phyloP scores from a whole-genome alignment of 139 green algal species.

The Chlamydomonas incerta region DNA sequence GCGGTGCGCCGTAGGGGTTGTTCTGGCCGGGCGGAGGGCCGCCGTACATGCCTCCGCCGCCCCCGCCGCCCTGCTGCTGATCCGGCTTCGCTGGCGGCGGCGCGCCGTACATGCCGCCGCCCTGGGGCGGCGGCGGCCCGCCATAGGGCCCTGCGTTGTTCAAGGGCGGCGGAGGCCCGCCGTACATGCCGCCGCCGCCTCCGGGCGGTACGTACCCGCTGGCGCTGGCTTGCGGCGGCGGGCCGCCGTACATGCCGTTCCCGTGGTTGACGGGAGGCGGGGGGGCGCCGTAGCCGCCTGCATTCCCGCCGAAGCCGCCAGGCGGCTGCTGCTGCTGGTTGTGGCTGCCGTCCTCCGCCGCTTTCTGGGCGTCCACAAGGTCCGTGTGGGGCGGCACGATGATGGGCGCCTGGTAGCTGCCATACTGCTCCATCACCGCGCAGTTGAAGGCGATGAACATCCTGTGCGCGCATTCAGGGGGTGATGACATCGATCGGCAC shows the following conservation, averaged over 20 bases:
- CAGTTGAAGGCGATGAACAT: conserved; percentile 31
- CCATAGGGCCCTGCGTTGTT: background rate
- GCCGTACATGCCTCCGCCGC: background rate
- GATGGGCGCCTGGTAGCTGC: background rate
- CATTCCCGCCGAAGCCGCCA: background rate
- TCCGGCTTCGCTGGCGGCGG: conserved; percentile 1
- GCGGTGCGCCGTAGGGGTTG: background rate
- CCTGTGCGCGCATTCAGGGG: too few species aligned
- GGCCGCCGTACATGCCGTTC: conserved; percentile 18
- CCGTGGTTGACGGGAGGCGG: background rate
- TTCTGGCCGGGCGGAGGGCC: background rate
- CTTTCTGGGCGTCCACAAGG: conserved; percentile 5
- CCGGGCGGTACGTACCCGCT: background rate
- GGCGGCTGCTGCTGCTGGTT: background rate
- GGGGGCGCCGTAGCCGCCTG: conserved; percentile 24
- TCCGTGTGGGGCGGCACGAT: background rate
- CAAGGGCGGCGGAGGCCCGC: background rate
- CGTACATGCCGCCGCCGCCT: background rate
- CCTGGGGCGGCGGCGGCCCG: background rate
- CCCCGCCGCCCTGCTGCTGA: background rate
- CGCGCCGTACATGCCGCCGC: conserved; percentile 42
- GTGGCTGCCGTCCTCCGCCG: background rate
- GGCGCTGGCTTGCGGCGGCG: conserved; percentile 5
- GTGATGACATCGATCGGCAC: too few species aligned
- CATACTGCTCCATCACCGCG: conserved; percentile 2